These are phyloP conservation scores for Saposhnikovia divaricata DNA, from an alignment of 129 eudicot genomes.

Conservation along the genomic window DNA sequence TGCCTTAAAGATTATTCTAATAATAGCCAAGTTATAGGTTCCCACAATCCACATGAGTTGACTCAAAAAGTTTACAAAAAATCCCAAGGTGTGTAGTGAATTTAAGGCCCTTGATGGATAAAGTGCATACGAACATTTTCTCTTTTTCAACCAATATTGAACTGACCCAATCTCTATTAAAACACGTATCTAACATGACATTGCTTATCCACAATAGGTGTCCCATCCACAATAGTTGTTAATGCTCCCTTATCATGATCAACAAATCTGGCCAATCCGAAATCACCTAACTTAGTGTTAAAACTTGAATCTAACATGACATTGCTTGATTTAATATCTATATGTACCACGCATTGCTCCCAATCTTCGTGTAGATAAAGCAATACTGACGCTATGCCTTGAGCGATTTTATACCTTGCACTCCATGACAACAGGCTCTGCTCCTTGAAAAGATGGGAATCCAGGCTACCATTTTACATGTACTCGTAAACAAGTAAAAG, in stretches of 20 bases:
- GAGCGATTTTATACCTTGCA: constrained; percentile 22
- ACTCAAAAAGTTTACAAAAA: no score
- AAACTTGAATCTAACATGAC: constrained; percentile 13
- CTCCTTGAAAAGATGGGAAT: constrained; percentile 27
- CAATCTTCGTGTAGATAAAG: constrained; percentile 34
- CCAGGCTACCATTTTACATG: constrained; percentile 43
- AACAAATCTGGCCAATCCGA: constrained; percentile 35
- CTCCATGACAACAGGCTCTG: constrained; percentile 29
- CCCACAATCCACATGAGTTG: no score
- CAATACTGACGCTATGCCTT: constrained; percentile 30
- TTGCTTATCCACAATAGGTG: no score
- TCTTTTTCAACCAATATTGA: no score
- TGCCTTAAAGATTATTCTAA: no score
- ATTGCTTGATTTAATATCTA: constrained; percentile 33
- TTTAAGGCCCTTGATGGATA: no score
- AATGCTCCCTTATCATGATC: constrained; percentile 30
- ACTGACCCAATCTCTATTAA: no score
- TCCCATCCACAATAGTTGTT: constrained; percentile 29
- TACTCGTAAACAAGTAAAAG: constrained; percentile 24
- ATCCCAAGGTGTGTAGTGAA: no score
- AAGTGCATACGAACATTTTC: no score
- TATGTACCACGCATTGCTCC: constrained; percentile 32
- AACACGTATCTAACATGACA: no score
- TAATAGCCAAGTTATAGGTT: no score
- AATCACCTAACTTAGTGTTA: constrained; percentile 31